Evolutionary conservation across 495 filamentous ascomycete genomes (phyloP), one percentile per base, ranked within the genome.

Genomic region (Penicillium atrosanguineum): DNA sequence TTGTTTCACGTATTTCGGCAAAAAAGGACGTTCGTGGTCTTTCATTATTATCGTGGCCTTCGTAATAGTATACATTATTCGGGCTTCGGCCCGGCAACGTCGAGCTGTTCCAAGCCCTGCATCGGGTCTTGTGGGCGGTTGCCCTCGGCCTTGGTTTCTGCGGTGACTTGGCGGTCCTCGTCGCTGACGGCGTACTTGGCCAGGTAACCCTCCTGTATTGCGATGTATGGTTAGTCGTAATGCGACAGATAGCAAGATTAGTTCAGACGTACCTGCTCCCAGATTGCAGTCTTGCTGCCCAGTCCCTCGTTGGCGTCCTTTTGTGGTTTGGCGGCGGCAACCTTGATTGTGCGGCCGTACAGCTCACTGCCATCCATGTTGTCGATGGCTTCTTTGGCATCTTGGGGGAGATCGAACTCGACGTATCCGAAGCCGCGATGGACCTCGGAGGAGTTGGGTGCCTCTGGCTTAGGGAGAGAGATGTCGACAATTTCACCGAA

Each of bases 311-410:
- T 88, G 44, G 79, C 81, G 46, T 93, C 90, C 79, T 95, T 96
- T 56, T 92, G 91, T 23, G 91, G 85, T 71, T 96, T 99, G 25
- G 95, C 94, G 34, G 85, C 80, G 14, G 90, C 90, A 16, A 97
- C 94, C 68, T 89, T 95, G 69, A 99, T 86, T 3, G 94, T 88
- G 28, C 89, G 80, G 2, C 93, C 95, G 65, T 90, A 97, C n/a
- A 99, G 79, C 75, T 96, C 91, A 54, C 91, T 86, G 64, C 95
- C 91, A 62, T 99, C 90, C 95, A 97, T 97, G 70, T 99, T 99
- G 78, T 97, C 90, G 65, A 99, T 96, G 36, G 94, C 94, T 70
- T 97, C 94, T 54, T 85, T 87, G 44, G 91, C 92, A 72, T 99
- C 94, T 48, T 84, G 84, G 19, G 84, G 79, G 31, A 88, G 75